A percentile compares a stretch with the other conserved stretches of the same genome.
Evolutionary conservation across 2,329 filamentous ascomycete genomes (phyloP).

Genomic region (Dactylella cylindrospora): DNA sequence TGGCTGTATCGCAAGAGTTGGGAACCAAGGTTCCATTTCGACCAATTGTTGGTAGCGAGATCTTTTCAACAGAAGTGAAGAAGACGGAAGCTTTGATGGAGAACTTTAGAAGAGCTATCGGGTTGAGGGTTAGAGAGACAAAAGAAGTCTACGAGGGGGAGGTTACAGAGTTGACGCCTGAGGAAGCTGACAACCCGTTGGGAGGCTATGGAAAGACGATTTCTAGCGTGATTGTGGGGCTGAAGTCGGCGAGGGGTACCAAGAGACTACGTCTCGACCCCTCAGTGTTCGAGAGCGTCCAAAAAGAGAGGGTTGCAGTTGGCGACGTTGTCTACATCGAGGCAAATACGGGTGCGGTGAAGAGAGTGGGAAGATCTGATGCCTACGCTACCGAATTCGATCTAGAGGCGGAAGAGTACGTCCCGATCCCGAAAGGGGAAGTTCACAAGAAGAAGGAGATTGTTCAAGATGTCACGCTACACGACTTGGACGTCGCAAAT

Average conservation of each 20-base stretch:
- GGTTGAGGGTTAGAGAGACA: slow-evolving; percentile 87
- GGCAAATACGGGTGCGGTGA: slow-evolving; percentile 96
- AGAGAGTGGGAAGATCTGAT: slow-evolving; percentile 91
- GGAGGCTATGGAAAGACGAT: slow-evolving; percentile 98
- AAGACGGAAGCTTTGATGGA: slow-evolving; percentile 99
- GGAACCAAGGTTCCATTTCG: slow-evolving; percentile 98
- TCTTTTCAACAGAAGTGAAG: slow-evolving; percentile 98
- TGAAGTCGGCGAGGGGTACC: slow-evolving; percentile 93
- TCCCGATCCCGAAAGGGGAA: slow-evolving; percentile 96
- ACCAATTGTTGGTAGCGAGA: slow-evolving; percentile 95
- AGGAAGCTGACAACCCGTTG: slow-evolving; percentile 96
- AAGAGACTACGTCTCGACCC: slow-evolving; percentile 97
- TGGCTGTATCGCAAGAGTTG: slow-evolving; percentile 94
- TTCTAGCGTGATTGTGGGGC: slow-evolving; percentile 86
- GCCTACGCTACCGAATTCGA: slow-evolving; percentile 98
- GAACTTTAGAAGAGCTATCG: slow-evolving; percentile 96
- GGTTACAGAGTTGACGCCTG: slow-evolving; percentile 93
- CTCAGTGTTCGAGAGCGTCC: slow-evolving; percentile 98
- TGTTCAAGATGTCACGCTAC: slow-evolving; percentile 95
- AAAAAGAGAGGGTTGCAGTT: slow-evolving; percentile 93
- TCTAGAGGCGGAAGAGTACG: slow-evolving; percentile 97
- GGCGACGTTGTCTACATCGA: slow-evolving; percentile 99
- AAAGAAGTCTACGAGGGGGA: slow-evolving; percentile 99
- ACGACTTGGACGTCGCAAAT: slow-evolving; percentile 95
- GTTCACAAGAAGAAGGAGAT: slow-evolving; percentile 99